Evolutionary conservation across 495 filamentous ascomycete species (phyloP), one percentile per base, ranked within the genome.

Genomic region (Chlorociboria aeruginascens): DNA sequence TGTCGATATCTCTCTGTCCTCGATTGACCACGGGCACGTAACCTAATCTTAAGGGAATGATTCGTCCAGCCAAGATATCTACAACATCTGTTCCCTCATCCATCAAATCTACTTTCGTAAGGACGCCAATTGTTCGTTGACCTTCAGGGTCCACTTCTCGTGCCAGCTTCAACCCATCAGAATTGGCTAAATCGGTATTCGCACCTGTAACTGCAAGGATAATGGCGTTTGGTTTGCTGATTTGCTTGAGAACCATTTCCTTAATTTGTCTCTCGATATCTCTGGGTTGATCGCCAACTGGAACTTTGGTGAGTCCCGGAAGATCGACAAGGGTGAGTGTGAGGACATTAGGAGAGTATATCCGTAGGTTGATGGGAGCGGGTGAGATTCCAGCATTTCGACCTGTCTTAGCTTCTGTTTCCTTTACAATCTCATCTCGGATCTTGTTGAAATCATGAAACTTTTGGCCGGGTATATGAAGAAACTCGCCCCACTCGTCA

Each of bases 381-480:
- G 93, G 86, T 45, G 89, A 95, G 65, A 99, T 97, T 61, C 87
- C 89, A n/a, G 84, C 84, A 69, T 97, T 97, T 50, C 82, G 78
- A 44, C 93, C 93, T 45, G 93, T 92, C 74, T 99, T 99, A 49
- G 79, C 77, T 53, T 97, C 93, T 42, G 93, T 99, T 70, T 99
- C 93, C 60, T 86, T 79, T 48, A 89, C 85, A 58, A 99, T 97
- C 71, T 99, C 93, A 35, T 99, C 93, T 51, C 93, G 80, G 57
- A 99, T 95, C 75, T 96, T 95, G 74, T 94, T 93, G 73, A 99
- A 99, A 67, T 99, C 93, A 71, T 79, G 79, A 74, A 94, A 97
- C 69, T 97, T 97, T 71, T 99, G 85, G 55, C 92, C 92, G 32
- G 92, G 93, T 49, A 99, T 87, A 64, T 99, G 93, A 43, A 97